Evolutionary conservation across 1,284 basidiomycete genomes (phyloP), one percentile per base, ranked within the genome.

Genomic region (Caloboletus firmus): DNA sequence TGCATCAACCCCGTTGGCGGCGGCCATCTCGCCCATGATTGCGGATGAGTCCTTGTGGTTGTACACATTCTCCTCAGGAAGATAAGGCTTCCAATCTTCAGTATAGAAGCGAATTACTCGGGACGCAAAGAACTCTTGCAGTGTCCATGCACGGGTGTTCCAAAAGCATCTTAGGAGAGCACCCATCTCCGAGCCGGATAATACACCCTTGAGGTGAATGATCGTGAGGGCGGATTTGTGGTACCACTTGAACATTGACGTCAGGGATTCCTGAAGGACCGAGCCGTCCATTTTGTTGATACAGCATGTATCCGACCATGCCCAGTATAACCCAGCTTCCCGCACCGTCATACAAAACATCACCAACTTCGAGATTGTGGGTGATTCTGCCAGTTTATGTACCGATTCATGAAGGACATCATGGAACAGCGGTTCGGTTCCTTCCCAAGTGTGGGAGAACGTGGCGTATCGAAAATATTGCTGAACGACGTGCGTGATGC

Each of bases 391-490:
- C 2, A 48, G 30, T 12, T 31, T 13, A 9, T 55, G n/a, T 17
- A 37, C 30, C 3, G 40, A 11, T 13, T 12, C n/a, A 17, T 34
- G 9, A 7, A 35, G 13, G 31, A 55, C 31, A 3, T 48, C 12
- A 1, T 55, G 41, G 31, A 44, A 44, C 1, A 28, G 32, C 0
- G 52, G 52, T 39, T 55, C 41, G 1, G 11, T n/a, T 5, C 17
- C 17, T 9, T 49, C 53, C 52, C 54, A 55, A 17, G 15, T 56
- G 17, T 56, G 53, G 2, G 54, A 56, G 5, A 56, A 36, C 24
- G 26, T 56, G 15, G n/a, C 41, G 5, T 50, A 55, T 40, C 37
- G 31, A 28, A 36, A 54, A n/a, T 30, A 54, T n/a, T 36, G 22
- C 13, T 36, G 6, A 2, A 56, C 54, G 2, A 8, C 17, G 8